Evolutionary conservation across 352 stramenopile genomes (phyloP), one percentile per base, ranked within the genome.

Genomic region (Globisporangium carolinianum): DNA sequence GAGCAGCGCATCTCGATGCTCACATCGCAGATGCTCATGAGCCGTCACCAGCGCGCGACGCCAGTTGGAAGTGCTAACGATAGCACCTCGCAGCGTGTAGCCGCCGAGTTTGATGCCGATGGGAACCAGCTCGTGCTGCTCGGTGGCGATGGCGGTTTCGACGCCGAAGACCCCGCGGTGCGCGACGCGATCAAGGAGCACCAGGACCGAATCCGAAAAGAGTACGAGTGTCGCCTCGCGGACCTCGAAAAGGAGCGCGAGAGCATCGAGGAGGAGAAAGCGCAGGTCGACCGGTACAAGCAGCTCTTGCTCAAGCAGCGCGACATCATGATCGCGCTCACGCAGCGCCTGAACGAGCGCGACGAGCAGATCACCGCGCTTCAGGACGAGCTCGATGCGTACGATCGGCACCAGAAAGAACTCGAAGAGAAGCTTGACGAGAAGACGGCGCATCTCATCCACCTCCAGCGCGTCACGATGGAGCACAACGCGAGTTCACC

Each of bases 321-420:
- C 3, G 94, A 98, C 65, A 98, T 98, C 43, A 98, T 98, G 92
- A 97, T 98, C 50, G 93, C 92, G 9, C 72, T 98, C 36, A 98
- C 94, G 15, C 94, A 98, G 65, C 73, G 94, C 0, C 66, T 98
- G 14, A 98, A 97, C 57, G 92, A 98, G 55, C 86, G 94, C 8
- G 94, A 98, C 60, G 94, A 98, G 57, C 92, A 98, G 73, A 98
- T 98, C 58, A 91, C 93, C 1, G 88, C 88, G n/a, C 65, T 98
- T 0, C 91, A 98, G 55, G 93, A 98, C 63, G 94, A 98, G 58
- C 63, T 98, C 11, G 94, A 98, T 56, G 90, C 89, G 35, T 97
- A 96, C 60, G 92, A 98, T 46, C 69, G 84, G 6, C 87, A 97
- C 57, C 88, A 97, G 36, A 94, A 95, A 51, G 87, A 96, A 39